Evolutionary conservation across 192 early-diverging fungal genomes (phyloP), one percentile per base, ranked within the genome.

Genomic region (Mortierella alpina): DNA sequence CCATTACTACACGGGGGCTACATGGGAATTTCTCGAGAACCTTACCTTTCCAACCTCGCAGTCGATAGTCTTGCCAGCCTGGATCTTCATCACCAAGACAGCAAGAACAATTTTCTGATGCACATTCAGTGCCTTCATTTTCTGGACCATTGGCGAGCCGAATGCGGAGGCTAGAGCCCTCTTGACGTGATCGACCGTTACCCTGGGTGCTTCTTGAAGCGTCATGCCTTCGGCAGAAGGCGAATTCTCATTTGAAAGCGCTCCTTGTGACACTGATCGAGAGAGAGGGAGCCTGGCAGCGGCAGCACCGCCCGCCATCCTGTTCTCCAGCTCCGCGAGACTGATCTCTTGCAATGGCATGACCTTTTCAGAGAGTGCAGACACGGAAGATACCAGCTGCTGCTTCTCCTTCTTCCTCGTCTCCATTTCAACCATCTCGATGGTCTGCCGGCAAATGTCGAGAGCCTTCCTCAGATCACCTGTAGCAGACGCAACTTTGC

Each of bases 401-500:
- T 31, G 31, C 3, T 31, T 31, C 22, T 73, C 56, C 52, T 84
- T 86, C 61, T 79, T 84, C 79, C 86, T 86, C 61, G 74, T 58
- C 82, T 96, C 94, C 15, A 74, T 63, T 73, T 97, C 95, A 1
- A 89, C 91, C 57, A 94, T 78, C 84, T 96, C 95, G 64, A 98
- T 89, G 17, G 96, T 93, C 70, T 94, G 93, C 8, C 93, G 93
- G 73, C 93, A 94, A 40, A 95, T 90, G 81, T 95, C 93, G 46
- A 95, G 75, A 0, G 93, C 93, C 63, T 91, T 91, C 68, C 94
- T 84, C 50, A 94, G 50, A 75, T 95, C 94, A 17, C 98, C 98
- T 1, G 93, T 95, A 1, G 89, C 90, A 22, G 95, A 91, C 1
- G 91, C 93, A 1, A 96, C 91, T 84, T 98, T 99, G 49, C 96